These are phyloP conservation scores for Papiliotrema terrestris DNA, from an alignment of 1,284 basidiomycete genomes.

Conservation along the genomic window DNA sequence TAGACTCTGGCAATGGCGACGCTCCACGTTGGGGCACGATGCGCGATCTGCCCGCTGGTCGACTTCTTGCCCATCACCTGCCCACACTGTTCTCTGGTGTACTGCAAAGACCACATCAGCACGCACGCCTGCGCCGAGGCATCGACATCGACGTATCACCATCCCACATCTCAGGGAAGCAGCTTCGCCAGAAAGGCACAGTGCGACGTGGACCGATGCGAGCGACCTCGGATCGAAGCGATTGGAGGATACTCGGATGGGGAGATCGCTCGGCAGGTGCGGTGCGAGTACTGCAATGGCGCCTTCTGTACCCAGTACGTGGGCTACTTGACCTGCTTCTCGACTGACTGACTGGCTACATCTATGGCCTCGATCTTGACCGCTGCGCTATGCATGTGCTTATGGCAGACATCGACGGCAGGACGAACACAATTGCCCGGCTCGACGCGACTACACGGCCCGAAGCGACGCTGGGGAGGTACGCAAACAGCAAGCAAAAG, in stretches of 20 bases:
- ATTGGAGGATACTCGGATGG: conserved; percentile 25
- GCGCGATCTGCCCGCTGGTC: conserved; percentile 28
- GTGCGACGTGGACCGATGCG: conserved; percentile 28
- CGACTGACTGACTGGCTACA: too few relatives aligned
- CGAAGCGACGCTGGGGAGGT: conserved; percentile 25
- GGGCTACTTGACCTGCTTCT: too few relatives aligned
- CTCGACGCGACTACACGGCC: conserved; percentile 21
- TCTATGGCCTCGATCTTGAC: too few relatives aligned
- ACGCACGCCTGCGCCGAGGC: conserved; percentile 23
- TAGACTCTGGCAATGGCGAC: conserved; percentile 21
- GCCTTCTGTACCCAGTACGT: conserved; percentile 38
- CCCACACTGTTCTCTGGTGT: conserved; percentile 21
- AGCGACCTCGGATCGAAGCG: conserved; percentile 32
- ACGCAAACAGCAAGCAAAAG: conserved; percentile 23
- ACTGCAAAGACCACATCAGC: conserved; percentile 34
- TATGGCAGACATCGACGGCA: conserved; percentile 28
- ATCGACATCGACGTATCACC: neutral
- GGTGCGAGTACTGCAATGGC: conserved; percentile 30
- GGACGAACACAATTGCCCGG: conserved; percentile 30
- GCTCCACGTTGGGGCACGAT: conserved; percentile 32
- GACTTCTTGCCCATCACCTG: conserved; percentile 45
- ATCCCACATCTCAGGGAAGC: conserved; percentile 4
- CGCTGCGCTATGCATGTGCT: neutral
- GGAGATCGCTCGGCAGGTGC: conserved; percentile 27
- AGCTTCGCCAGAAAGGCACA: conserved; percentile 10